Conservation (phyloP, 2,329 filamentous ascomycete genomes). For the Amphichorda felina region DNA sequence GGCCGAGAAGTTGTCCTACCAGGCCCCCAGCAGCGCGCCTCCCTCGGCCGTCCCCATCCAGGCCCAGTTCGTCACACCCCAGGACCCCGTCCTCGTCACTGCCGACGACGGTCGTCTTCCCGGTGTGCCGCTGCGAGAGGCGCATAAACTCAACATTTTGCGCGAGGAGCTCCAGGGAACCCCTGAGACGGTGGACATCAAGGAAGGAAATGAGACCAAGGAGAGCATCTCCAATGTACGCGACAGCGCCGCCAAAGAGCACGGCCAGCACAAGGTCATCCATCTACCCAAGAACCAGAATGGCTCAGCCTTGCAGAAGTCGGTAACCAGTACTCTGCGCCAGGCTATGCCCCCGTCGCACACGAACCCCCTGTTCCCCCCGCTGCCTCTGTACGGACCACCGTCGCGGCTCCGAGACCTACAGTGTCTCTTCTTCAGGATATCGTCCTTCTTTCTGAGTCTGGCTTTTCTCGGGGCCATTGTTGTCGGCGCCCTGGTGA, state of each 20-base stretch:
- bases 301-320: slow-evolving; percentile 24
- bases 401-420: slow-evolving; percentile 53
- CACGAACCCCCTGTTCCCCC: slow-evolving; percentile 75
- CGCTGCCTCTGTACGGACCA: slow-evolving; percentile 70
- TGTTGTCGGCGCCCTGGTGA: slow-evolving; percentile 61
- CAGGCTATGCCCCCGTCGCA: slow-evolving; percentile 48
- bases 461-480: slow-evolving; percentile 66
- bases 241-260: slow-evolving; percentile 18
- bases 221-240: slow-evolving; percentile 14
- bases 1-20: slow-evolving; percentile 42
- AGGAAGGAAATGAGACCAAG: slow-evolving; percentile 11
- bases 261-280: slow-evolving; percentile 11
- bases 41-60: slow-evolving; percentile 38
- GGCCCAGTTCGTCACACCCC: slow-evolving; percentile 54
- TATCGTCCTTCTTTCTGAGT: slow-evolving; percentile 64
- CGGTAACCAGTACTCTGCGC: slow-evolving; percentile 32
- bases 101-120: slow-evolving; percentile 55
- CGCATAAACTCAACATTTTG: slow-evolving; percentile 55
- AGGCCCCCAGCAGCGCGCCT: slow-evolving; percentile 12
- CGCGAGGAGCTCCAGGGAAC: slow-evolving; percentile 32
- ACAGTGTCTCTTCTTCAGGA: slow-evolving; percentile 53
- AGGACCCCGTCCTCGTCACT: slow-evolving; percentile 61
- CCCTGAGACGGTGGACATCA: slow-evolving; percentile 13
- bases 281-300: slow-evolving; percentile 15
- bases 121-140: slow-evolving; percentile 57